Evolutionary conservation across 768 basidiomycete genomes (phyloP).

Genomic region (Tulasnella sp.): DNA sequence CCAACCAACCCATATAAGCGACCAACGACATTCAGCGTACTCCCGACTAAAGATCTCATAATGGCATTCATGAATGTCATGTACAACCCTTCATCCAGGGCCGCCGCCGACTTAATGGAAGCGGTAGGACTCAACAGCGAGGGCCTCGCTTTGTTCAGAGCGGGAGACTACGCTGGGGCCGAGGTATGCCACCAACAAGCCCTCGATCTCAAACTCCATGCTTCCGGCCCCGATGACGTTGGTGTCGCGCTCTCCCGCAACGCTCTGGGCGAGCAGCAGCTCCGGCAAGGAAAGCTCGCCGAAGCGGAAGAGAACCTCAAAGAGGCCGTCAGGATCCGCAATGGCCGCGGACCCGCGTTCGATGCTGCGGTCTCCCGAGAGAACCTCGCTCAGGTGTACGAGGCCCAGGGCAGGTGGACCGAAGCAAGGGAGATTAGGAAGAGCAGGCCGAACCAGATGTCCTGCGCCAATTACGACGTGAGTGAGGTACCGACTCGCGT

Average conservation of each 20-base stretch:
- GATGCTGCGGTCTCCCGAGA: constrained; percentile 31
- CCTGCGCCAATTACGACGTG: constrained; percentile 26
- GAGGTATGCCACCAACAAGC: constrained; percentile 27
- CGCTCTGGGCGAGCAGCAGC: constrained; percentile 29
- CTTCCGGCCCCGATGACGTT: constrained; percentile 22
- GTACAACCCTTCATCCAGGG: no score
- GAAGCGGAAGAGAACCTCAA: constrained; percentile 31
- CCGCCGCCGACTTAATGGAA: no score
- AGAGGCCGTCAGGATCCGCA: constrained; percentile 26
- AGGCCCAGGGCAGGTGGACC: constrained; percentile 26
- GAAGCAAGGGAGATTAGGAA: constrained; percentile 26
- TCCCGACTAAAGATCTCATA: no score
- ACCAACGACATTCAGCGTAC: no score
- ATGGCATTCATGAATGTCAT: no score
- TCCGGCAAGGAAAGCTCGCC: constrained; percentile 27
- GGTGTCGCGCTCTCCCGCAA: constrained; percentile 28
- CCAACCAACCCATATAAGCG: no score
- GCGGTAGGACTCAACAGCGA: constrained; percentile 22
- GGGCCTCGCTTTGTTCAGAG: constrained; percentile 19
- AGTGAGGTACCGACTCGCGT: background rate
- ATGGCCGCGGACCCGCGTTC: constrained; percentile 20
- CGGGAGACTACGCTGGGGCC: constrained; percentile 24
- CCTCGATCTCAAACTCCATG: constrained; percentile 25
- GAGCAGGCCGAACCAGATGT: constrained; percentile 23
- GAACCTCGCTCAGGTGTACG: constrained; percentile 30